Evolutionary conservation across 176 grass and related monocot species (phyloP), one percentile per base, ranked within the genome.

Genomic region (Juncus effusus): DNA sequence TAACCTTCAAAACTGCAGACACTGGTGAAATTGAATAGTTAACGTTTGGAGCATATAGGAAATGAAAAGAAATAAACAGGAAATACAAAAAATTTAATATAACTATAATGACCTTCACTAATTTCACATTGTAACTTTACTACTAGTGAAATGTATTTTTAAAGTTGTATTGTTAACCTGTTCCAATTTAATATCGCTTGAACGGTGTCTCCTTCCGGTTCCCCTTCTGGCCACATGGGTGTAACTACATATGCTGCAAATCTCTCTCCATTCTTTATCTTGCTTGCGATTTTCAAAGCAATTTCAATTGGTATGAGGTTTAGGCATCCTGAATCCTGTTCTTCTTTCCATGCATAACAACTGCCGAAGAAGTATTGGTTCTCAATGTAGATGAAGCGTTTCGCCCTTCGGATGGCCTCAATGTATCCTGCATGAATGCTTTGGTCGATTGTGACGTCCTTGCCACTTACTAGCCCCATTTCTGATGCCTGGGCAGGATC

Each of bases 171-270:
- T 28, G 19, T 1, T 28, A 45, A 41, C 78, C 63, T 75, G 63
- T 87, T 82, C 90, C 86, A 95, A 14, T 60, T 55, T 59, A 96
- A 74, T 52, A 96, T 96, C 47, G 87, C 87, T 78, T 96, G 87
- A 11, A 91, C 72, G 15, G 84, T 73, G 0, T 83, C 82, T 1
- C 66, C 54, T 3, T 52, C 92, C 16, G 84, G 87, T 42, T 55
- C 50, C 5, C 92, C 92, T 75, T 96, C 92, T 36, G 87, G 87
- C 87, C 92, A 96, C 92, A 88, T 88, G 10, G 92, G 84, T 38
- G 82, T 96, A 56, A 96, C 79, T 0, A 96, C 42, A 53, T 91
- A 91, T 6, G 7, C 84, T 2, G 87, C 87, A 40, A 96, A 96
- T 72, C 84, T 76, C 67, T 96, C 79, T 7, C 82, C 82, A 2